Evolutionary conservation across 2,329 filamentous ascomycete genomes (phyloP), one percentile per base, ranked within the genome.

Genomic region (Botrytis deweyae): DNA sequence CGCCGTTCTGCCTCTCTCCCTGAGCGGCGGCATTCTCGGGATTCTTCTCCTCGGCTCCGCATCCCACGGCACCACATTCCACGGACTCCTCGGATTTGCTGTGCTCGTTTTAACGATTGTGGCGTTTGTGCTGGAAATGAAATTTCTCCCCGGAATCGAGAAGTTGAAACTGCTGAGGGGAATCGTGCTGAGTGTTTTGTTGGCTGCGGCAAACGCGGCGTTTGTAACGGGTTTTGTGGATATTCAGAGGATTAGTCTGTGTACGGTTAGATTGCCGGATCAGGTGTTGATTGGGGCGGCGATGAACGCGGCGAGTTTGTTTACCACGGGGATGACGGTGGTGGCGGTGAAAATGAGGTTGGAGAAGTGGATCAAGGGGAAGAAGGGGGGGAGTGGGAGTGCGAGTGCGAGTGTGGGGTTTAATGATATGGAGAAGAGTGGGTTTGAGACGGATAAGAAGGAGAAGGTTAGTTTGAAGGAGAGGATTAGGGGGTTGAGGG

Each of bases 241-340:
- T 72, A 59, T 72, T 36, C 70, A 68, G 25, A 20, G 62, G 2
- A 67, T 72, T 42, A 72, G 62, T 59, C n/a, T 72, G 38, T 72
- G 70, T 22, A 72, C 70, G 25, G 70, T 72, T 2, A 29, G 38
- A 16, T 18, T 72, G n/a, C 70, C 70, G 14, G 70, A 72, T 68
- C 14, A 22, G 49, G 29, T 72, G 22, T 25, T 72, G 70, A 46
- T 72, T 42, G 63, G 38, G 5, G 62, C 40, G 0, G 49, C 46
- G 22, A 58, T 72, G 62, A 38, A 29, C 38, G 40, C 25, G 1
- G 25, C 46, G n/a, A 59, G 38, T n/a, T 7, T 42, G n/a, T 68
- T 72, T 38, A 46, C 70, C 16, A 67, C 63, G 1, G 63, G 70
- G 0, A 25, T 14, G 2, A 61, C 62, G 36, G 63, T 72, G 0